These are phyloP conservation scores for Hibiscus mutabilis DNA, from an alignment of 345 rosid species.

Conservation along the genomic window DNA sequence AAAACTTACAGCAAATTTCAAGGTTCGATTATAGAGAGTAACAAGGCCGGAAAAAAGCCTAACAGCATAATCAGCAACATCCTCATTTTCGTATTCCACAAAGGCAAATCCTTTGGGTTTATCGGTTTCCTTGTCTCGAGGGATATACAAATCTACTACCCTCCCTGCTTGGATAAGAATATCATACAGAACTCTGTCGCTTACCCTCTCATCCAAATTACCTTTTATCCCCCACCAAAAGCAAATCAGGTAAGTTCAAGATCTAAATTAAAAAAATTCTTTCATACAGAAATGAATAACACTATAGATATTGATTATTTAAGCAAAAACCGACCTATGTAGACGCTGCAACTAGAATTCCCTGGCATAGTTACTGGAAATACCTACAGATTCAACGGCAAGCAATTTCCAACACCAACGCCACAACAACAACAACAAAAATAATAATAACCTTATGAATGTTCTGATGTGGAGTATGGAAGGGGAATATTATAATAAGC, in stretches of 20 bases:
- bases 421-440: neutral
- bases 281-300: neutral
- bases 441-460: neutral
- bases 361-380: slow-evolving; percentile 37
- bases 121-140: slow-evolving; percentile 79
- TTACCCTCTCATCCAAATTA: slow-evolving; percentile 80
- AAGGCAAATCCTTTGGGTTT: slow-evolving; percentile 85
- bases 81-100: slow-evolving; percentile 77
- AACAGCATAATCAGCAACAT: slow-evolving; percentile 86
- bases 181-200: slow-evolving; percentile 79
- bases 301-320: neutral
- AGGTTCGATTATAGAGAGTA: slow-evolving; percentile 60
- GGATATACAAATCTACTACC: slow-evolving; percentile 69
- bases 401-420: neutral
- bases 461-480: neutral
- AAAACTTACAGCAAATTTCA: slow-evolving; percentile 64
- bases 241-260: neutral
- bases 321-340: slow-evolving; percentile 35
- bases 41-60: slow-evolving; percentile 91
- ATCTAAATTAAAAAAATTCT: neutral
- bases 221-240: slow-evolving; percentile 25
- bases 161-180: slow-evolving; percentile 86
- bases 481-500: neutral
- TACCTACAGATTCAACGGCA: neutral
- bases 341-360: slow-evolving; percentile 43